A percentile compares a stretch with the other conserved stretches of the same genome.
These are phyloP conservation scores for Trichoderma pleuroti DNA, from an alignment of 2,329 filamentous ascomycete species.

Conservation along the genomic window DNA sequence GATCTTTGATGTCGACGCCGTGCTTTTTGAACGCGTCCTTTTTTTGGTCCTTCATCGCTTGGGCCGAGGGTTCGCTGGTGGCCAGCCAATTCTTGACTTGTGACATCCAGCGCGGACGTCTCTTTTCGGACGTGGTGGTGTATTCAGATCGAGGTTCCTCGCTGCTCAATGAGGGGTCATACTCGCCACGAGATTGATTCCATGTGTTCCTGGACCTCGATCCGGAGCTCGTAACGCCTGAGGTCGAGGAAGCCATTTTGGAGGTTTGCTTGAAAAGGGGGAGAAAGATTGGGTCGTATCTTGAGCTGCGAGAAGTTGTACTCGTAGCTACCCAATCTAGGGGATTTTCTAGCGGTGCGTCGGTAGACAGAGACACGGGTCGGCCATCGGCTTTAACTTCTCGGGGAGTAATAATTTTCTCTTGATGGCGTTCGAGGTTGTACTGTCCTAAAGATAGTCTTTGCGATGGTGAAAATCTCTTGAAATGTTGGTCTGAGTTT, in stretches of 20 bases:
- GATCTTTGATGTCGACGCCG: conserved; percentile 43
- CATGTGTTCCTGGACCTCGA: conserved; percentile 18
- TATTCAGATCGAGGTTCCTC: conserved; percentile 22
- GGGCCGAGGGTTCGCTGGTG: conserved; percentile 47
- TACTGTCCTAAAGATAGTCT: not conserved
- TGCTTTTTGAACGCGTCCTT: conserved; percentile 41
- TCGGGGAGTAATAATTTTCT: not conserved
- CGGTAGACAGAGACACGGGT: not conserved
- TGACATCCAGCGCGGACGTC: conserved; percentile 38
- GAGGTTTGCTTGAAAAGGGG: not conserved
- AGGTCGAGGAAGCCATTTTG: conserved; percentile 4
- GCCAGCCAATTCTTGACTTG: conserved; percentile 49
- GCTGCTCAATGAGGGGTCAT: conserved; percentile 24
- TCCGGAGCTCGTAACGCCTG: not conserved
- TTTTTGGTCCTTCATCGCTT: conserved; percentile 47
- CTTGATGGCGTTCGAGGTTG: not conserved
- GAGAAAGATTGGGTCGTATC: not conserved
- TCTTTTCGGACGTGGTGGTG: conserved; percentile 19
- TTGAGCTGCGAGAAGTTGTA: not conserved
- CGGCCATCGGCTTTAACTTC: not conserved
- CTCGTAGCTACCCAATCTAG: conserved; percentile 7
- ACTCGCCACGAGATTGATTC: conserved; percentile 25
- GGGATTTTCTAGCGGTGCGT: not conserved
- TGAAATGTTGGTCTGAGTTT: conserved; percentile 10
- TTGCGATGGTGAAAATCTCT: not conserved